These are phyloP conservation scores for Citrus cavaleriei DNA, from an alignment of 345 rosid species.

Conservation along the genomic window DNA sequence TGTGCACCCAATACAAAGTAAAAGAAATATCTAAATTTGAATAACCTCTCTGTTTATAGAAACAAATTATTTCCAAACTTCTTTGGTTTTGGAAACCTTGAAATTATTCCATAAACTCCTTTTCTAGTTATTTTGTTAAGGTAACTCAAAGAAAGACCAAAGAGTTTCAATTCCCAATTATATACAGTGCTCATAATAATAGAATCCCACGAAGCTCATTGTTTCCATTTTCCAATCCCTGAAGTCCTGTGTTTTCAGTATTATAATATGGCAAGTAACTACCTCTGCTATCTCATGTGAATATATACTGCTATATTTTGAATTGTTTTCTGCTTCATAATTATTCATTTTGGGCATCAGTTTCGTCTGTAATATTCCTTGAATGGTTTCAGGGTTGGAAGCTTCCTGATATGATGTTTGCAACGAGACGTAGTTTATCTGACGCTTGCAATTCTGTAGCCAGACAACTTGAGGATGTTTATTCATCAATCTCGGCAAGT, in stretches of 20 bases:
- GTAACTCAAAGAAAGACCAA: background rate
- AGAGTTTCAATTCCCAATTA: background rate
- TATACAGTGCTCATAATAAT: background rate
- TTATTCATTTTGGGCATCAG: background rate
- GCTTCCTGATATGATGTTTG: conserved; percentile 95
- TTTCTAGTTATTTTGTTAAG: background rate
- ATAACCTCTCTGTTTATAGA: background rate
- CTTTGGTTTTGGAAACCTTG: background rate
- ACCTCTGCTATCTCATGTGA: background rate
- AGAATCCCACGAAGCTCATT: background rate
- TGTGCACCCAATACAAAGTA: background rate
- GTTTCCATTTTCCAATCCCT: background rate
- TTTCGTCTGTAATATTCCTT: background rate
- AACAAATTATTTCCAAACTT: background rate
- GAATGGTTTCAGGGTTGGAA: conserved; percentile 72
- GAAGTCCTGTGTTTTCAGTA: background rate
- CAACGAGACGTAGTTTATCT: conserved; percentile 78
- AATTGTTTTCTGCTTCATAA: conserved; percentile 1
- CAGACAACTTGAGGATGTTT: conserved; percentile 71
- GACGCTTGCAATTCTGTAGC: conserved; percentile 78
- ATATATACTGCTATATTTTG: background rate
- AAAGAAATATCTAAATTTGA: background rate
- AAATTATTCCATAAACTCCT: background rate
- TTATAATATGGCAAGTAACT: background rate
- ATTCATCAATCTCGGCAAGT: conserved; percentile 65